These are phyloP conservation scores for Paraphoma chrysanthemicola DNA, from an alignment of 2,329 filamentous ascomycete genomes.

Conservation along the genomic window DNA sequence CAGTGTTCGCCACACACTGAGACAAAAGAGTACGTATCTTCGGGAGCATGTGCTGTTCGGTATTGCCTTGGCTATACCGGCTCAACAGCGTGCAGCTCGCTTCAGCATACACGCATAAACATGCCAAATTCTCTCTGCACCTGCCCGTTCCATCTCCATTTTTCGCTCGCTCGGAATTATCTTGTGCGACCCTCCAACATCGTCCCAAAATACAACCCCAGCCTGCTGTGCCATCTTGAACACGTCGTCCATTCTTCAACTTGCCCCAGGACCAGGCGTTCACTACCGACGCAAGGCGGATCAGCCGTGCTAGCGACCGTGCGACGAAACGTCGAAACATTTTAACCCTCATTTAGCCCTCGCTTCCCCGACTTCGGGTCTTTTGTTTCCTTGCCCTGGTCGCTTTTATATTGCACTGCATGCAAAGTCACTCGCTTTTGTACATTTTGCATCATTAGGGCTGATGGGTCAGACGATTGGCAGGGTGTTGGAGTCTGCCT, in stretches of 20 bases:
- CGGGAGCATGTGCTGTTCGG: background rate
- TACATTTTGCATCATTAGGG: constrained; percentile 8
- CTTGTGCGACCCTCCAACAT: constrained; percentile 3
- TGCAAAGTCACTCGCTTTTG: background rate
- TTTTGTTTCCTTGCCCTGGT: constrained; percentile 11
- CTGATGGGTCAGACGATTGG: constrained; percentile 4
- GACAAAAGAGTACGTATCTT: background rate
- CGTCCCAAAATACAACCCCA: constrained; percentile 15
- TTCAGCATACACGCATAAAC: background rate
- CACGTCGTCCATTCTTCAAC: constrained; percentile 1
- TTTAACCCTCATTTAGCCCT: constrained; percentile 32
- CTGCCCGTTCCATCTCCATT: background rate
- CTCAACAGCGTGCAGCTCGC: background rate
- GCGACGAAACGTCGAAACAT: constrained; percentile 29
- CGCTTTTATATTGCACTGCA: constrained; percentile 28
- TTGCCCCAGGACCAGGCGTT: constrained; percentile 30
- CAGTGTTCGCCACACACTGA: constrained; percentile 6
- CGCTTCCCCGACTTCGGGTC: constrained; percentile 8
- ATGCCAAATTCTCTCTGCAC: background rate
- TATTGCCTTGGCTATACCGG: background rate
- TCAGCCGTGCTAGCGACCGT: constrained; percentile 16
- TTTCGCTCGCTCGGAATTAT: background rate
- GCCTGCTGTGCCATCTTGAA: constrained; percentile 6
- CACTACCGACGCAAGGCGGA: constrained; percentile 16
- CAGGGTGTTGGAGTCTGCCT: constrained; percentile 4